Evolutionary conservation across 2,329 filamentous ascomycete genomes (phyloP), one percentile per base, ranked within the genome.

Genomic region (Phyllosticta paracitricarpa): DNA sequence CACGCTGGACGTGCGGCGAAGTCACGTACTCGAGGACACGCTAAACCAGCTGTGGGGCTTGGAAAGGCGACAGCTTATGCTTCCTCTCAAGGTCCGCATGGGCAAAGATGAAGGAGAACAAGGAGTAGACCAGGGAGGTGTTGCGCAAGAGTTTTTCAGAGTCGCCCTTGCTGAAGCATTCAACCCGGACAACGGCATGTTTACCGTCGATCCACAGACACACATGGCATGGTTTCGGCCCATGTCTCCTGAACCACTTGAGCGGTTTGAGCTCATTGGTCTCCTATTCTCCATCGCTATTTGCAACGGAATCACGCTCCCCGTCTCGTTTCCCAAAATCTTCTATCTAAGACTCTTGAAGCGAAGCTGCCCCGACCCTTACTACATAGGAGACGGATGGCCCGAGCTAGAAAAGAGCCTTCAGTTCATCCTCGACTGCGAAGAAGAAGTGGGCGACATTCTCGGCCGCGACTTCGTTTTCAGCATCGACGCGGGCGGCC

Each of bases 61-160:
- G 40, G 87, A 97, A 72, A 84, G 85, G 68, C 82, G 89, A 40
- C 91, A 97, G 74, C 78, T 97, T 2, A 78, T 93, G 68, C 84
- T 91, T 26, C 94, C 94, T 0, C 76, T 99, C 35, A 96, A 96
- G 68, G 87, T 99, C 8, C 87, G 90, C 57, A 83, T 97, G 62
- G 91, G 91, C 3, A 88, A 72, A 14, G 63, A 91, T 70, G 86
- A 90, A 59, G 90, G 91, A 30, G 94, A 97, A 72, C 87, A 95
- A 71, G 94, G 94, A 0, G 84, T 95, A 35, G 94, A 99, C 72
- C 91, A 93, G 56, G 94, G 94, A 53, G 94, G 94, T 64, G 92
- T 99, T 1, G 93, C 97, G 68, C 92, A 96, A 71, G 94, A 99
- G 65, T 97, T 96, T 71, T 97, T 99, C 76, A 85, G 91, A 17